Percentiles rank a stretch among this genome's conserved stretches.
These are phyloP conservation scores for Boletales sp. DNA, from an alignment of 768 basidiomycete genomes.

Conservation along the genomic window DNA sequence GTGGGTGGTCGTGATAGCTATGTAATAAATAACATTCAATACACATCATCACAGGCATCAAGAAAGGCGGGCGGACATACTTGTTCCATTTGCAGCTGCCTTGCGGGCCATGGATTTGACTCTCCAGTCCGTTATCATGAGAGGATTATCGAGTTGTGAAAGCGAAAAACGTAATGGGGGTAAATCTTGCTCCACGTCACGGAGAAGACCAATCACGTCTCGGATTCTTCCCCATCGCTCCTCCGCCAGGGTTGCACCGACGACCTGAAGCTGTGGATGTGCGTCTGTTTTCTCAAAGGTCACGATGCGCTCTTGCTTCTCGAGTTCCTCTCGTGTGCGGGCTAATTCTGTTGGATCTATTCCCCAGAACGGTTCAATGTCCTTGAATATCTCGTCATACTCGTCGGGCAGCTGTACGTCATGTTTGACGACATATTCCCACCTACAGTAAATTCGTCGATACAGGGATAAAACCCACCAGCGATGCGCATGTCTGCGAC, in stretches of 20 bases:
- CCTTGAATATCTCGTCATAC: constrained; percentile 42
- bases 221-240: background rate
- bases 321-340: constrained; percentile 14
- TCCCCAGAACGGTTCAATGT: constrained; percentile 37
- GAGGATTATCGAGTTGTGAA: constrained; percentile 29
- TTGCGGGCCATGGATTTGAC: constrained; percentile 18
- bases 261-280: constrained; percentile 9
- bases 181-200: constrained; percentile 25
- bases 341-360: constrained; percentile 30
- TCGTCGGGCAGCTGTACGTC: constrained; percentile 42
- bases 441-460: constrained; percentile 25
- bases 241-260: constrained; percentile 9
- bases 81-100: constrained; percentile 28
- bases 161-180: constrained; percentile 32
- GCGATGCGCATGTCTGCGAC: background rate
- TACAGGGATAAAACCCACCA: too few species aligned
- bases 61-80: constrained; percentile 11
- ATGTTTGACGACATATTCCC: constrained; percentile 38
- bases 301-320: constrained; percentile 9
- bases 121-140: constrained; percentile 23
- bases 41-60: background rate
- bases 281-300: constrained; percentile 24
- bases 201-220: constrained; percentile 11
- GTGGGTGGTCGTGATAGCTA: constrained; percentile 27
- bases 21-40: background rate